Percentiles rank a stretch among this genome's conserved stretches.
phyloP scores from a whole-genome alignment of 2,329 filamentous ascomycete species.

The Neurospora sp. region DNA sequence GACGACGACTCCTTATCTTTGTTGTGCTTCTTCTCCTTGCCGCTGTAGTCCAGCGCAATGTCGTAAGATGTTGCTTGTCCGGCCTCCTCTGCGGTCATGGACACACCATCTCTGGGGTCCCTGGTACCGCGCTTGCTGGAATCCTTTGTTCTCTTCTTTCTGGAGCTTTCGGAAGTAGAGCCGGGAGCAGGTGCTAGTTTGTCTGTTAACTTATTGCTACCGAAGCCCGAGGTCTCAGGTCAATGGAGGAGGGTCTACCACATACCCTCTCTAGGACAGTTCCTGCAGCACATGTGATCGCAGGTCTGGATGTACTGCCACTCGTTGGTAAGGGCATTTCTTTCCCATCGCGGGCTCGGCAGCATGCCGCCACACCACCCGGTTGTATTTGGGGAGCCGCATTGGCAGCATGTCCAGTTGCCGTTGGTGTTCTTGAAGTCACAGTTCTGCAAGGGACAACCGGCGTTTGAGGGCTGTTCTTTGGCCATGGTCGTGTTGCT shows the following conservation, averaged over 20 bases:
- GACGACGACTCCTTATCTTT: constrained; percentile 3
- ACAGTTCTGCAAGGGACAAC: constrained; percentile 42
- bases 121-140: constrained; percentile 5
- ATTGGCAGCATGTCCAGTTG: constrained; percentile 45
- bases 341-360: constrained; percentile 21
- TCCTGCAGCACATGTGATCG: constrained; percentile 42
- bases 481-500: constrained; percentile 36
- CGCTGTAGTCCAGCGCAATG: constrained; percentile 22
- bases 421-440: constrained; percentile 39
- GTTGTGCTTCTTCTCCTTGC: constrained; percentile 11
- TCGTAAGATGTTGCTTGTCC: constrained; percentile 14
- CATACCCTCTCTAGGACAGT: constrained; percentile 36
- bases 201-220: not conserved
- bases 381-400: constrained; percentile 38
- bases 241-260: constrained; percentile 3
- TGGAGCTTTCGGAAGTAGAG: not conserved
- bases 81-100: not conserved
- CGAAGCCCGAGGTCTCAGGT: not conserved
- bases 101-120: not conserved
- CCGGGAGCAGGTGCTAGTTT: not conserved
- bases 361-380: constrained; percentile 39
- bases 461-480: constrained; percentile 31
- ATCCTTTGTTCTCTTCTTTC: constrained; percentile 6
- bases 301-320: constrained; percentile 33
- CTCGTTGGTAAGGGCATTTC: constrained; percentile 23